A percentile compares a stretch with the other conserved stretches of the same genome.
Evolutionary conservation across 352 stramenopile species (phyloP).

Genomic region (Elongisporangium prolatum): DNA sequence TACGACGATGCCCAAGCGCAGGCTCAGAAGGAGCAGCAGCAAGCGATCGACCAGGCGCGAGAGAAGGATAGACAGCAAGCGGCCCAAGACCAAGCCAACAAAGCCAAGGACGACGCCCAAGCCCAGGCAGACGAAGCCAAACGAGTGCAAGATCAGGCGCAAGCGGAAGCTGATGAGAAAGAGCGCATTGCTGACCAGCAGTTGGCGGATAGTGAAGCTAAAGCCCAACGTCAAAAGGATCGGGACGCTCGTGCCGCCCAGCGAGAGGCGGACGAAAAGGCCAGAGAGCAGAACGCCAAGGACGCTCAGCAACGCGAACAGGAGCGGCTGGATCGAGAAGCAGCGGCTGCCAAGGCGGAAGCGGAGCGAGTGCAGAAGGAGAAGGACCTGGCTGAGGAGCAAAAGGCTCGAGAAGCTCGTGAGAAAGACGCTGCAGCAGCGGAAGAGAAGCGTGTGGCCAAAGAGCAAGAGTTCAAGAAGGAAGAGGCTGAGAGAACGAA

Average conservation of each 20-base stretch:
- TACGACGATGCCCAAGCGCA: neutral
- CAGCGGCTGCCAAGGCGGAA: neutral
- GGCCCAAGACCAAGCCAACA: neutral
- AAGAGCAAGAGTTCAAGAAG: neutral
- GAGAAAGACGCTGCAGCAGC: neutral
- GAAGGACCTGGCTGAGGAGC: neutral
- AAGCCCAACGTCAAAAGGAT: neutral
- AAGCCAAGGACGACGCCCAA: neutral
- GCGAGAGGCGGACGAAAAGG: neutral
- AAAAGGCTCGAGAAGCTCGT: neutral
- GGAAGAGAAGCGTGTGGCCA: neutral
- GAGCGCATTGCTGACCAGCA: neutral
- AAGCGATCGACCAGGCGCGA: neutral
- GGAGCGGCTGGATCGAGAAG: neutral
- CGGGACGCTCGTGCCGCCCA: neutral
- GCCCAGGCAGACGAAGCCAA: neutral
- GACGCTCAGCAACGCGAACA: neutral
- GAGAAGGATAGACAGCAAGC: neutral
- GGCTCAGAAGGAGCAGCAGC: neutral
- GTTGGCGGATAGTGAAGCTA: neutral
- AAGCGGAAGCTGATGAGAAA: neutral
- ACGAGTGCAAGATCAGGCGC: neutral
- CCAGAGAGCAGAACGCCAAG: neutral
- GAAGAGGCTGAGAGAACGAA: neutral
- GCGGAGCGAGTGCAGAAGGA: neutral